phyloP scores from a whole-genome alignment of 176 grass and related monocot genomes.

The Paspalum vaginatum region DNA sequence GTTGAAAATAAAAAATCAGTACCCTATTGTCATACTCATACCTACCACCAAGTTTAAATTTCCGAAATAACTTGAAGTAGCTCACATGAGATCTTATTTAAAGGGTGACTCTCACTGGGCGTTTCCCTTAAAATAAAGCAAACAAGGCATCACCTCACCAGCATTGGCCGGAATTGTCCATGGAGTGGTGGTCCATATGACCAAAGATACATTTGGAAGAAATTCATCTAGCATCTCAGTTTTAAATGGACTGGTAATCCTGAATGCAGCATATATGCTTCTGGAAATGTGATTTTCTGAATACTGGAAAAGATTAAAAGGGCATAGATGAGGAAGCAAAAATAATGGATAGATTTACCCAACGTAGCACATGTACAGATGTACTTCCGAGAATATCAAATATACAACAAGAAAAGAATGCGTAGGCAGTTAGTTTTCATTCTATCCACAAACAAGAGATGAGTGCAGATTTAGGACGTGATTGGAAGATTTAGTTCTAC shows the following conservation, averaged over 20 bases:
- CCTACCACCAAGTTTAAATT: not conserved
- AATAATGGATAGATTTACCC: constrained; percentile 10
- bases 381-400: constrained; percentile 25
- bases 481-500: not conserved
- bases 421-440: not conserved
- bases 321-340: constrained; percentile 23
- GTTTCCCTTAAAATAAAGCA: constrained; percentile 34
- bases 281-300: constrained; percentile 85
- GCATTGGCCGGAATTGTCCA: constrained; percentile 99
- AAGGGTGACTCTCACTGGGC: constrained; percentile 33
- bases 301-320: constrained; percentile 68
- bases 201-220: constrained; percentile 77
- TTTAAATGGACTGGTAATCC: constrained; percentile 61
- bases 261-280: constrained; percentile 97
- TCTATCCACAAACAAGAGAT: constrained; percentile 24
- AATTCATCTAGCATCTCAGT: constrained; percentile 71
- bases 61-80: not conserved
- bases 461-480: constrained; percentile 12
- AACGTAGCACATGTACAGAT: constrained; percentile 23
- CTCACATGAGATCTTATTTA: not conserved
- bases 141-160: constrained; percentile 64
- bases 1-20: constrained; percentile 16
- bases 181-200: constrained; percentile 96
- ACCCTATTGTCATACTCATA: constrained; percentile 6
- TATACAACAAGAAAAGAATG: constrained; percentile 25